These are phyloP conservation scores for Aspergillus pseudoterreus DNA, from an alignment of 2,329 filamentous ascomycete species.

Conservation along the genomic window DNA sequence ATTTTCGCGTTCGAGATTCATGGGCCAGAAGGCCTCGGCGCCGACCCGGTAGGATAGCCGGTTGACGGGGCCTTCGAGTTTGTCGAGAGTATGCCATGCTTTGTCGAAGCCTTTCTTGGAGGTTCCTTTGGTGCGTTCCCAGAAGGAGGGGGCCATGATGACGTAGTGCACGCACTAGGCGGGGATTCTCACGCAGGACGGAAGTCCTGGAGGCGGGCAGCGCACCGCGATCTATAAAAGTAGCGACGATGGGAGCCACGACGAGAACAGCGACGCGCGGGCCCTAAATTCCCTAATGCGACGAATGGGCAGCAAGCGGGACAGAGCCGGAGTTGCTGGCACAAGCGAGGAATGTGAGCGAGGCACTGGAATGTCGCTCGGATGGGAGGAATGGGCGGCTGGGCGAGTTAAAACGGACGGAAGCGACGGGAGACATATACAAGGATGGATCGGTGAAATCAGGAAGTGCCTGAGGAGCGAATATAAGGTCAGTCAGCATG, in stretches of 20 bases:
- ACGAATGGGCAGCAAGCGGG: slow-evolving; percentile 5
- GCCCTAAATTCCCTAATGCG: slow-evolving; percentile 13
- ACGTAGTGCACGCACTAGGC: neutral
- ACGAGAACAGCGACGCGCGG: slow-evolving; percentile 13
- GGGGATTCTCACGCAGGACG: too few relatives aligned
- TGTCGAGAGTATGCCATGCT: slow-evolving; percentile 64
- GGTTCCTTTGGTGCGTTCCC: slow-evolving; percentile 50
- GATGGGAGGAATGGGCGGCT: slow-evolving; percentile 1
- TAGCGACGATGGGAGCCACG: slow-evolving; percentile 3
- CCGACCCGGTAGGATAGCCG: slow-evolving; percentile 77
- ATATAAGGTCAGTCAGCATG: neutral
- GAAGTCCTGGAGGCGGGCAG: neutral
- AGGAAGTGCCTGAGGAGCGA: too few relatives aligned
- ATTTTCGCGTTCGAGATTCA: slow-evolving; percentile 79
- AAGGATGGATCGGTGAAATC: neutral
- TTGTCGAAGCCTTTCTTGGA: slow-evolving; percentile 69
- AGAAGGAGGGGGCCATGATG: slow-evolving; percentile 52
- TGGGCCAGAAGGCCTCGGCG: slow-evolving; percentile 79
- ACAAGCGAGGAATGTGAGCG: slow-evolving; percentile 17
- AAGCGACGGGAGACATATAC: neutral
- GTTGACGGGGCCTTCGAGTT: slow-evolving; percentile 73
- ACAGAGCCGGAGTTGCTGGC: slow-evolving; percentile 8
- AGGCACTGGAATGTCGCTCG: slow-evolving; percentile 10
- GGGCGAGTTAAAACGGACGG: neutral
- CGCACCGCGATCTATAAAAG: slow-evolving; percentile 8